Conservation (phyloP, 179 eudicot genomes). For the Gypsophila paniculata region DNA sequence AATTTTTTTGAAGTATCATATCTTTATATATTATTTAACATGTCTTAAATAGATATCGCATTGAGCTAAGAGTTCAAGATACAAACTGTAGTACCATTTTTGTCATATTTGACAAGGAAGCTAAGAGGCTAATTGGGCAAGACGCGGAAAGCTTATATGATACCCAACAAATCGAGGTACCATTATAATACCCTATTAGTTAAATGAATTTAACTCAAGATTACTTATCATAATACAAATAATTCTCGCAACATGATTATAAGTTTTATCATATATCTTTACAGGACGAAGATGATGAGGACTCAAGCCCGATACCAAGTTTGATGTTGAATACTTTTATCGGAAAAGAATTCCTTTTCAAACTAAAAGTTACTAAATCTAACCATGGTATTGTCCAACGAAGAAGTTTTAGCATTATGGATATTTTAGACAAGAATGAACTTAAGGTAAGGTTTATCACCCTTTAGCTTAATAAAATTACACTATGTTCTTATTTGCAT, state of each 20-base stretch:
- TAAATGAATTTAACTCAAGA: too few relatives aligned
- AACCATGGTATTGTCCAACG: neutral
- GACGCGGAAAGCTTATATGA: neutral
- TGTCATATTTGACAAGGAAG: conserved; percentile 1
- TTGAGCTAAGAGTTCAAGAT: neutral
- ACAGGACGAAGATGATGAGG: conserved; percentile 10
- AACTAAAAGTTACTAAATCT: neutral
- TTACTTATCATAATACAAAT: too few relatives aligned
- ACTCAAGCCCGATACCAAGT: neutral
- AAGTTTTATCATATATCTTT: neutral
- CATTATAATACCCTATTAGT: too few relatives aligned
- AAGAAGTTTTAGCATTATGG: neutral
- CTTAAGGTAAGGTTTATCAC: too few relatives aligned
- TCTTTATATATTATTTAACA: too few relatives aligned
- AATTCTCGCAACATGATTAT: neutral
- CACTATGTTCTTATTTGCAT: too few relatives aligned
- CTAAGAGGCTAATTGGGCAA: neutral
- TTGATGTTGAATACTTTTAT: neutral
- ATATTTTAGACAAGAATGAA: neutral
- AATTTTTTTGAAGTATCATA: too few relatives aligned
- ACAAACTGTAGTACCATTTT: neutral
- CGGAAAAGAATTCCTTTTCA: neutral
- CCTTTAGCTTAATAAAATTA: too few relatives aligned
- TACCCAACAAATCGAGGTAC: neutral
- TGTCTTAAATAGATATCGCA: neutral